Evolutionary conservation across 2,329 filamentous ascomycete genomes (phyloP), one percentile per base, ranked within the genome.

Genomic region (Lomentospora prolificans): DNA sequence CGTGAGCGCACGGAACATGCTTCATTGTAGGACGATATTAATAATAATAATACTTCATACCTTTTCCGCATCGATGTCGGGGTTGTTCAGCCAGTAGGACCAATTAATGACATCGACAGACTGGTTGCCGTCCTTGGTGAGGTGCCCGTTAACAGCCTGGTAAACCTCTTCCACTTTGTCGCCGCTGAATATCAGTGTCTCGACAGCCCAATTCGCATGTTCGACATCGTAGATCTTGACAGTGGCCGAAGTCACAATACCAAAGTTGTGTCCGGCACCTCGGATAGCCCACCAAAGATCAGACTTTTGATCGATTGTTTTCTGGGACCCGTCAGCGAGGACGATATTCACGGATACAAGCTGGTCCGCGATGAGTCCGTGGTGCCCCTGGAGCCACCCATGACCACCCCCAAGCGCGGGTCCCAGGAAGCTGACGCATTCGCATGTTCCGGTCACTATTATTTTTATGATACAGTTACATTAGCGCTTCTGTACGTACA

Each of bases 251-350:
- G 78, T 80, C 9, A 82, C 77, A 44, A 83, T 75, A 4, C 79
- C 80, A 57, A 83, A 82, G 64, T 82, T 82, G 60, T 81, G 78
- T 1, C 79, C 80, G 1, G 79, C 80, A 1, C 80, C 80, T 55
- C 72, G 69, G 57, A 84, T 4, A 4, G 72, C 81, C 80, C 80
- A 84, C 67, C 72, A 84, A 2, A 84, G 71, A 33, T 82, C 78
- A 0, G 73, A 72, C 6, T 67, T 65, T 39, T 66, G 63, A 55
- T 72, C 63, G 1, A 77, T 65, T 0, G 67, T 72, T 5, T 64
- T 57, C 50, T 71, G 53, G 8, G 63, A 69, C 12, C 79, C 78
- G 58, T 78, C 66, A 4, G 77, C 75, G 1, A 80, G 68, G 0
- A 81, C 77, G 1, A 82, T 61, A 22, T 76, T 72, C 66, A 78